These are phyloP conservation scores for Aspergillus fischeri DNA, from an alignment of 2,329 filamentous ascomycete genomes.

Conservation along the genomic window DNA sequence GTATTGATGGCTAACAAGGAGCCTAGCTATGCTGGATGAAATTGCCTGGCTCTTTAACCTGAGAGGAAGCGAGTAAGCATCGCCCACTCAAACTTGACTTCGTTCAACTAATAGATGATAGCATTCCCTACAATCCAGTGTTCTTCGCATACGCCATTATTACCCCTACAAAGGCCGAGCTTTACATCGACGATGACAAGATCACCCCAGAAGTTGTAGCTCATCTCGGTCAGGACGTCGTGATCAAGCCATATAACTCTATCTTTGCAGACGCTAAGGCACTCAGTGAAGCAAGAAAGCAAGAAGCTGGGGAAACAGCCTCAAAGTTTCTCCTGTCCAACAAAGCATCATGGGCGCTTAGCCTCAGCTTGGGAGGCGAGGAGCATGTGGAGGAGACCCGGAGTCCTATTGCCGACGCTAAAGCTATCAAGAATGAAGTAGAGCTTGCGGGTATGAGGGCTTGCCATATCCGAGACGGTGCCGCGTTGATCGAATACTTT, in stretches of 20 bases:
- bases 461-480: slow-evolving; percentile 90
- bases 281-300: slow-evolving; percentile 49
- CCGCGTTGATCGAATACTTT: slow-evolving; percentile 86
- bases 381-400: slow-evolving; percentile 78
- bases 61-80: slow-evolving; percentile 70
- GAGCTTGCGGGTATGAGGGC: slow-evolving; percentile 90
- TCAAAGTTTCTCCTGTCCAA: slow-evolving; percentile 80
- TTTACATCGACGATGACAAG: slow-evolving; percentile 82
- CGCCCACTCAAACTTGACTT: not conserved
- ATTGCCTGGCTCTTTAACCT: slow-evolving; percentile 99
- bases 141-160: slow-evolving; percentile 96
- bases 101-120: slow-evolving; percentile 21
- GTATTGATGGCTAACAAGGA: slow-evolving; percentile 11
- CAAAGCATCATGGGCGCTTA: slow-evolving; percentile 89
- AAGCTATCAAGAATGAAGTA: slow-evolving; percentile 87
- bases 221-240: slow-evolving; percentile 67
- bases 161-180: slow-evolving; percentile 67
- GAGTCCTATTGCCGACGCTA: slow-evolving; percentile 84
- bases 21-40: slow-evolving; percentile 78
- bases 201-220: slow-evolving; percentile 63
- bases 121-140: slow-evolving; percentile 93
- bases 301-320: slow-evolving; percentile 36
- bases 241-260: slow-evolving; percentile 73
- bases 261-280: slow-evolving; percentile 75
- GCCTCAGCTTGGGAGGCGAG: slow-evolving; percentile 78